These are phyloP conservation scores for Cutaneotrichosporon spelunceum DNA, from an alignment of 1,284 basidiomycete species.

Conservation along the genomic window DNA sequence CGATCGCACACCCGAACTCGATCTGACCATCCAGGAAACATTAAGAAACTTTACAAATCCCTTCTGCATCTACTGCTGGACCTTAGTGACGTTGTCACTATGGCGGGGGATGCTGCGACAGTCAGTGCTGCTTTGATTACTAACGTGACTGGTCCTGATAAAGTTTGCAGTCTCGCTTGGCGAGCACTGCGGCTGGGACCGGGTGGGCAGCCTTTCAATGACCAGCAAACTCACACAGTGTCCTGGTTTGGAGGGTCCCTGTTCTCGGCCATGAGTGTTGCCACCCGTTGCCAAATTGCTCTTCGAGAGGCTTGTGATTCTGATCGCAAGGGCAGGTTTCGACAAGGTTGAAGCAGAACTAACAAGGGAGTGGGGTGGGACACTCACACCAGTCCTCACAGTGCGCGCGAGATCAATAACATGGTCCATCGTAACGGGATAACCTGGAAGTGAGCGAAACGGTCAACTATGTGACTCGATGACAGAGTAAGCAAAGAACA, in stretches of 20 bases:
- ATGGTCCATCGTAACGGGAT: not conserved
- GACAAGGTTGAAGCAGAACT: not conserved
- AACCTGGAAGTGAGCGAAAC: not conserved
- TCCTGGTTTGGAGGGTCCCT: no score
- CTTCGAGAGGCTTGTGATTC: no score
- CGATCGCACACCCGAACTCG: not conserved
- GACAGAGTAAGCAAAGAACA: not conserved
- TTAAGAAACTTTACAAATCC: not conserved
- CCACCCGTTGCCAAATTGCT: no score
- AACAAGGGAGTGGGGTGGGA: not conserved
- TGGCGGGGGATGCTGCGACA: not conserved
- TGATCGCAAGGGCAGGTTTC: not conserved
- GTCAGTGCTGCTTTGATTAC: not conserved
- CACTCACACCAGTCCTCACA: not conserved
- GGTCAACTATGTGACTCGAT: not conserved
- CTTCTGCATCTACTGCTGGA: not conserved
- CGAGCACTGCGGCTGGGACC: not conserved
- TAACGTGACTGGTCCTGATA: not conserved
- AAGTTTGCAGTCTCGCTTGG: not conserved
- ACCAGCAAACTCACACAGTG: no score
- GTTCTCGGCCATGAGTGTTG: no score
- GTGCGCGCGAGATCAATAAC: not conserved
- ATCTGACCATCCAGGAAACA: not conserved
- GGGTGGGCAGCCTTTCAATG: no score
- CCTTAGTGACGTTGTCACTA: not conserved